Evolutionary conservation across 257 asterid genomes (phyloP).

Genomic region (Thymus quinquecostatus): DNA sequence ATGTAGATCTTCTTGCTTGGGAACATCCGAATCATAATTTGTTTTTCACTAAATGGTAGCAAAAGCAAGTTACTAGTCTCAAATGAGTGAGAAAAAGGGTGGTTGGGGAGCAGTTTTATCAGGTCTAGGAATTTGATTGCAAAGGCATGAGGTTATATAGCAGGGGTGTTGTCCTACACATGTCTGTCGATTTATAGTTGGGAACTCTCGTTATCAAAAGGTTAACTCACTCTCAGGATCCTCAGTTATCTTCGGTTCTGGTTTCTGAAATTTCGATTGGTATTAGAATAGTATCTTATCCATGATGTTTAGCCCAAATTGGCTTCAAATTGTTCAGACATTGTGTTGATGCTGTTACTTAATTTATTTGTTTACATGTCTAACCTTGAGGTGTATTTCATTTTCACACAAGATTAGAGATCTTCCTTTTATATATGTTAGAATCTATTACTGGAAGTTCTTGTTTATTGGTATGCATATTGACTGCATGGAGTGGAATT

Average conservation of each 20-base stretch:
- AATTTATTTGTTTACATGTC: background rate
- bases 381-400: background rate
- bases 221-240: background rate
- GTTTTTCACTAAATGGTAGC: background rate
- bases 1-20: background rate
- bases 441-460: conserved; percentile 7
- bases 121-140: background rate
- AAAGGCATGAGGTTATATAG: no score
- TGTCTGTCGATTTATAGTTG: background rate
- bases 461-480: conserved; percentile 22
- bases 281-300: background rate
- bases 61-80: background rate
- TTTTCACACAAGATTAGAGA: background rate
- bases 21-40: background rate
- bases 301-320: conserved; percentile 2
- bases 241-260: background rate
- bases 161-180: no score
- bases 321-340: background rate
- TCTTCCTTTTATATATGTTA: background rate
- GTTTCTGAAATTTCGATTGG: background rate
- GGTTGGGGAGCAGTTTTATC: background rate
- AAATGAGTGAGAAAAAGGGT: background rate
- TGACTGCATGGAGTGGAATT: conserved; percentile 12
- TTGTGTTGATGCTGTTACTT: background rate
- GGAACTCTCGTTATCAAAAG: background rate